Evolutionary conservation across 2,329 filamentous ascomycete species (phyloP), one percentile per base, ranked within the genome.

Genomic region (Hypomyces perniciosus): DNA sequence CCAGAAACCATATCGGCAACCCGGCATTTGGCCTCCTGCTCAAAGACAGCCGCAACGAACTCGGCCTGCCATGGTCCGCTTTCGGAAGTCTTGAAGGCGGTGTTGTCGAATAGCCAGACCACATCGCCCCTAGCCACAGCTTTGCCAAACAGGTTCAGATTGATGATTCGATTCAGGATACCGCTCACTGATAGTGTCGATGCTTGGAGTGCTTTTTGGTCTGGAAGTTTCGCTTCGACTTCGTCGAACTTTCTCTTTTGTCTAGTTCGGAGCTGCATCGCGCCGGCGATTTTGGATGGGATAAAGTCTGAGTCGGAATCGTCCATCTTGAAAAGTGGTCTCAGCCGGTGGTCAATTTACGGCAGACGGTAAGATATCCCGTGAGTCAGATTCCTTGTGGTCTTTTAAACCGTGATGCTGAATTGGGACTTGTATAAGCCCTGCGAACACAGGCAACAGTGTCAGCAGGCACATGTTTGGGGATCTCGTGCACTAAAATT

Each of bases 21-120:
- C 54, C 83, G 78, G 54, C 79, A 78, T 38, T 86, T 84, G 5
- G 84, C 81, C 59, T 88, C 75, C 61, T 83, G 83, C 56, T 86
- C 81, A 60, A 96, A 95, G 51, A 90, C 88, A 41, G 87, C 88
- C 2, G 86, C 82, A 0, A 95, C 83, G 55, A 91, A 90, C 64
- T 96, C 89, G 28, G 86, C 86, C 61, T 88, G 77, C 90, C 90
- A 96, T 47, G 64, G 66, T 48, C 69, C 71, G 2, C 69, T 67
- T 52, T 66, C 61, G 13, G 70, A 62, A 42, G 72, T 69, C 54
- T 81, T 80, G 65, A 86, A 92, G 4, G 90, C 91, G 3, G 88
- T 92, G 62, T 93, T 96, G 72, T 97, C 90, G 44, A 96, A 75
- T 6, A 96, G 73, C 92, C 92, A 96, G 38, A 96, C 83, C 10